phyloP scores from a whole-genome alignment of 805 yeast genomes.

The Zygosaccharomyces lentus region DNA sequence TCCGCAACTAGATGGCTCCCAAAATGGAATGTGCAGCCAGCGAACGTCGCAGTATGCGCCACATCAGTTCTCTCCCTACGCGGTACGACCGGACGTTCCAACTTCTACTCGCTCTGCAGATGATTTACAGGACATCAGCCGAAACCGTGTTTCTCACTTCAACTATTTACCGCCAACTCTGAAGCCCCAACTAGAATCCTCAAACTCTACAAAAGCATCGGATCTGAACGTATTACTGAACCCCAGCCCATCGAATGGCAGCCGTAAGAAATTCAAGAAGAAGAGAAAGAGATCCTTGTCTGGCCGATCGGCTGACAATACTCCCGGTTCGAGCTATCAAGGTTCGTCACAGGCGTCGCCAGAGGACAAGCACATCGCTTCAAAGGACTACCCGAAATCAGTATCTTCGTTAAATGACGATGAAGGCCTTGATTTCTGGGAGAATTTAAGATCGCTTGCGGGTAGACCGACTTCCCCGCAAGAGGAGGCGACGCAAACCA shows the following conservation, averaged over 20 bases:
- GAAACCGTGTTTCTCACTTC: conserved; percentile 63
- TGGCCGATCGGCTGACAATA: conserved; percentile 9
- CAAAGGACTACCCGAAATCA: conserved; percentile 9
- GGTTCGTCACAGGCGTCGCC: conserved; percentile 11
- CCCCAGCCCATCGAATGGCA: conserved; percentile 19
- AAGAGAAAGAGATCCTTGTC: conserved; percentile 12
- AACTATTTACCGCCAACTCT: conserved; percentile 71
- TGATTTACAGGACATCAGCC: conserved; percentile 43
- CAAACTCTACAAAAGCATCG: conserved; percentile 45
- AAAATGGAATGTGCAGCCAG: background rate
- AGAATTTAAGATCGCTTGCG: conserved; percentile 56
- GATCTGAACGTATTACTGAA: conserved; percentile 46
- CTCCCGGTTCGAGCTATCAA: conserved; percentile 4
- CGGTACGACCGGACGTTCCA: conserved; percentile 10
- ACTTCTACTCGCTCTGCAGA: conserved; percentile 21
- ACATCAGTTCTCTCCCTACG: conserved; percentile 7
- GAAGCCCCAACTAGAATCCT: conserved; percentile 64
- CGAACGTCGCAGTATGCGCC: conserved; percentile 1
- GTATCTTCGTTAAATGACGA: conserved; percentile 35
- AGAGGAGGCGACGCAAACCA: conserved; percentile 3
- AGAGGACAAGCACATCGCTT: conserved; percentile 2
- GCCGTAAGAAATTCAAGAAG: conserved; percentile 10
- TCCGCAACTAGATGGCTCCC: conserved; percentile 8
- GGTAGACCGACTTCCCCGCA: conserved; percentile 27
- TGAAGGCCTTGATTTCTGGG: conserved; percentile 70